Evolutionary conservation across 2,329 filamentous ascomycete species (phyloP).

Genomic region (Curvularia sp.): DNA sequence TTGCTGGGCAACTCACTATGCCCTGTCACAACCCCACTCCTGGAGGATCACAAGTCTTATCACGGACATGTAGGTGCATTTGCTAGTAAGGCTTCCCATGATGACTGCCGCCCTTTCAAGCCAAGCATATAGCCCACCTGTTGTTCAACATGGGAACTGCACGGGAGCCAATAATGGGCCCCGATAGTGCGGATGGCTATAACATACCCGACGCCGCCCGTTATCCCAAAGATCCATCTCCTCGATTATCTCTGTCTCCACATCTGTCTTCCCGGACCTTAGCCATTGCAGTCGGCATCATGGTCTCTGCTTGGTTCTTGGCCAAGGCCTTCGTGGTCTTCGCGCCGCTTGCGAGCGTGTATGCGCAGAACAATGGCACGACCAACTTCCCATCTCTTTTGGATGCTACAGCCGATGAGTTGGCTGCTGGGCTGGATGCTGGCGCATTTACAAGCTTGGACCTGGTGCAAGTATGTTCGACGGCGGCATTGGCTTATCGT

Average conservation of each 20-base stretch:
- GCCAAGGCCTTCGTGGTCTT: slow-evolving; percentile 29
- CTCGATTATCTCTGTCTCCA: neutral
- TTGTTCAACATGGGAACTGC: slow-evolving; percentile 21
- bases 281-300: slow-evolving; percentile 19
- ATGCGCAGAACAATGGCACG: slow-evolving; percentile 22
- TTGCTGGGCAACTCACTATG: slow-evolving; percentile 2
- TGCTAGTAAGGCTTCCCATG: slow-evolving; percentile 20
- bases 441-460: slow-evolving; percentile 65
- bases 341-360: slow-evolving; percentile 27
- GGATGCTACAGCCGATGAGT: slow-evolving; percentile 61
- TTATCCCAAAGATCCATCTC: neutral
- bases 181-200: slow-evolving; percentile 17
- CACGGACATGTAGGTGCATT: slow-evolving; percentile 24
- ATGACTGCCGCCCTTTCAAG: slow-evolving; percentile 4
- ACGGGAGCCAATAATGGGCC: slow-evolving; percentile 20
- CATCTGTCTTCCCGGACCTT: neutral
- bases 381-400: slow-evolving; percentile 52
- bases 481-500: neutral
- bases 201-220: slow-evolving; percentile 12
- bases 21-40: neutral
- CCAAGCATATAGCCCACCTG: slow-evolving; percentile 1
- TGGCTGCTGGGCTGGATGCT: slow-evolving; percentile 58
- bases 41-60: slow-evolving; percentile 20
- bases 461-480: slow-evolving; percentile 52
- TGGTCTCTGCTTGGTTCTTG: slow-evolving; percentile 32